phyloP scores from a whole-genome alignment of 495 filamentous ascomycete species.

The Bacidia gigantensis region DNA sequence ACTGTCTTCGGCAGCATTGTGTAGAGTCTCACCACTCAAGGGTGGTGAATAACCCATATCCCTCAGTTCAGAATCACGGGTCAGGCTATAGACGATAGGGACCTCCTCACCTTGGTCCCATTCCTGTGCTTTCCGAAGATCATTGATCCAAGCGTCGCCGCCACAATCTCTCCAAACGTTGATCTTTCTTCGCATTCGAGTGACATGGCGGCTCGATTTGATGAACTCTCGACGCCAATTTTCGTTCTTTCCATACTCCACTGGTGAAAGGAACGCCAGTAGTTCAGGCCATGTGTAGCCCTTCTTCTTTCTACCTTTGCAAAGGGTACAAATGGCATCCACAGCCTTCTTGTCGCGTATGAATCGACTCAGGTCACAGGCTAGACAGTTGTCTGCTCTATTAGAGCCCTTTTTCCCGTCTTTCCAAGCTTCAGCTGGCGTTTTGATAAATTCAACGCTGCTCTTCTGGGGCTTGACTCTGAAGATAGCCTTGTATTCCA shows the following conservation, averaged over 20 bases:
- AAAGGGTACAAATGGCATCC: not conserved
- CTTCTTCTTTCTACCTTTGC: not conserved
- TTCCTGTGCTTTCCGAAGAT: not conserved
- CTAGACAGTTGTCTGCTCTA: not conserved
- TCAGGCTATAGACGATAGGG: not conserved
- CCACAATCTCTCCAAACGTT: not conserved
- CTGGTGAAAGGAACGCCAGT: not conserved
- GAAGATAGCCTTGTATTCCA: not conserved
- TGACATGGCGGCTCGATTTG: not conserved
- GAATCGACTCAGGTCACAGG: not conserved
- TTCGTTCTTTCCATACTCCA: not conserved
- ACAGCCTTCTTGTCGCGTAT: not conserved
- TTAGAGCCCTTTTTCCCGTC: not conserved
- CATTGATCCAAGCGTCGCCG: not conserved
- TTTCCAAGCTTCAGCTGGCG: not conserved
- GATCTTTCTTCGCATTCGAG: not conserved
- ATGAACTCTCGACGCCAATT: not conserved
- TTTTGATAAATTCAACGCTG: not conserved
- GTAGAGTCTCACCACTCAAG: not conserved
- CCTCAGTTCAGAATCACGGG: not conserved
- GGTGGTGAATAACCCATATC: not conserved
- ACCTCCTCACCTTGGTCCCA: not conserved
- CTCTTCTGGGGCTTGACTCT: not conserved
- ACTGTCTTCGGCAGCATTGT: not conserved
- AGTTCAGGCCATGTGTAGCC: not conserved